A percentile compares a stretch with the other conserved stretches of the same genome.
Conservation (phyloP, 345 rosid genomes). For the Mangifera indica region DNA sequence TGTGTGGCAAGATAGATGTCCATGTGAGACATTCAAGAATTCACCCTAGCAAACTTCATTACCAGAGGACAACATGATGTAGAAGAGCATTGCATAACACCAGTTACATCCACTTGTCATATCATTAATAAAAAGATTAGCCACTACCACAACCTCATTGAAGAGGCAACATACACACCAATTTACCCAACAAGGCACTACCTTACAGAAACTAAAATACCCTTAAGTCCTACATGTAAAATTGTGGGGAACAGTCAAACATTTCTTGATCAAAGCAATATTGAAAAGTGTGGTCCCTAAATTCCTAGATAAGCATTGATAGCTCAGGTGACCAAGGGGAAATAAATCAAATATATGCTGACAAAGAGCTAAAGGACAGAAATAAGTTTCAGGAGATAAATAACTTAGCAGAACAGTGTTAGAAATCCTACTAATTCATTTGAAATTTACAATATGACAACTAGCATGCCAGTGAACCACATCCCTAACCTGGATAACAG, state of each 20-base stretch:
- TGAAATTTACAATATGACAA: neutral
- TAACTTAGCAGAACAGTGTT: neutral
- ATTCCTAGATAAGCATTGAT: neutral
- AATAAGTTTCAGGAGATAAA: neutral
- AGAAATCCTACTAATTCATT: slow-evolving; percentile 1
- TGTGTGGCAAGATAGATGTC: neutral
- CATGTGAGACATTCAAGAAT: neutral
- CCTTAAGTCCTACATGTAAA: neutral
- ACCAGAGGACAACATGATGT: neutral
- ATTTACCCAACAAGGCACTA: neutral
- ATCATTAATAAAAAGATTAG: neutral
- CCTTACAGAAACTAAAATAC: neutral
- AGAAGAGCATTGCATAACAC: neutral
- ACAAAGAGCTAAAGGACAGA: neutral
- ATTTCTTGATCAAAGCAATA: neutral
- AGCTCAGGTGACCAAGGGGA: neutral
- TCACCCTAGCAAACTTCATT: neutral
- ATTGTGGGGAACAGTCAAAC: neutral
- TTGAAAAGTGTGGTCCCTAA: neutral
- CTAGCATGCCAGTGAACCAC: neutral
- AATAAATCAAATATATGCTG: neutral
- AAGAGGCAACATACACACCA: neutral
- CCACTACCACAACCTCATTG: neutral
- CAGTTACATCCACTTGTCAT: neutral
- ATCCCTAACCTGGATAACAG: neutral